Evolutionary conservation across 78 protist species (phyloP), one percentile per base, ranked within the genome.

Genomic region (Acrasis kona): DNA sequence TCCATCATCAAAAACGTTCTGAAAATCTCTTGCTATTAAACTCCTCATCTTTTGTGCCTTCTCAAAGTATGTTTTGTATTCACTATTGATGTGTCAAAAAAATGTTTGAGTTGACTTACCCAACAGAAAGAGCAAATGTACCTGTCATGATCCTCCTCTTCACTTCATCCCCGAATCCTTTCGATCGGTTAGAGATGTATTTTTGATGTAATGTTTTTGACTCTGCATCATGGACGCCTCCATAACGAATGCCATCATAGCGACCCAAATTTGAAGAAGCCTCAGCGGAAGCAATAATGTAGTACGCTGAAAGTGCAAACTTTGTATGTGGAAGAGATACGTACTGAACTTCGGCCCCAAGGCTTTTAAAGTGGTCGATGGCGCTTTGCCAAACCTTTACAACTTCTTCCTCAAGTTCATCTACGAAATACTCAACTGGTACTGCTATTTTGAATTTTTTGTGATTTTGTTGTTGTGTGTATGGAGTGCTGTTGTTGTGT

Each of bases 271-370:
- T 87, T 5, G 92, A 84, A 7, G 82, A 37, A 12, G 93, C 93
- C 40, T 87, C 93, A 1, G 93, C 87, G 0, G 91, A 61, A 10
- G 92, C 91, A n/a, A 89, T 32, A n/a, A 89, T 57, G 36, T 87
- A 89, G 71, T 89, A 89, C 1, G 88, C 19, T 34, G 88, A 77
- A 1, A 89, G 72, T 41, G 91, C 87, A 37, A 61, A 28, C 19
- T 29, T 10, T 12, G 38, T 36, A 36, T n/a, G 7, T 6, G 78
- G 78, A 41, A 78, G 5, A 30, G 35, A 28, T 27, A 72, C 77
- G 7, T 76, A 66, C 29, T 77, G 70, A 8, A 87, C 80, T 8
- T 74, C 37, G 29, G 87, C 91, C 36, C 89, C 91, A 8, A 10
- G 39, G 4, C 10, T 29, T 37, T 83, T 81, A 31, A 87, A 61